Evolutionary conservation across 768 basidiomycete genomes (phyloP).

Genomic region (Calocybe gangraenosa): DNA sequence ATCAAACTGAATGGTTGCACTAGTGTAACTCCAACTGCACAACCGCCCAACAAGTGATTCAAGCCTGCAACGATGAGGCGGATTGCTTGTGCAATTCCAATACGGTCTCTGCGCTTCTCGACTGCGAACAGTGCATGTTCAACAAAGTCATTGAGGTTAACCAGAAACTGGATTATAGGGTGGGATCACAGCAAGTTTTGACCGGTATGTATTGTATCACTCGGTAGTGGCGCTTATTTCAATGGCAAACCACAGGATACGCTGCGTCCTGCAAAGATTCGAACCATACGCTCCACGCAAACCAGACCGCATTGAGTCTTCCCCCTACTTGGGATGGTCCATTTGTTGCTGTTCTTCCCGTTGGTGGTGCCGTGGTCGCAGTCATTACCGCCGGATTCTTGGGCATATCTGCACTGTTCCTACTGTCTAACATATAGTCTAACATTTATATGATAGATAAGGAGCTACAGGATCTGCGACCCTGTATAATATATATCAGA

Average conservation of each 20-base stretch:
- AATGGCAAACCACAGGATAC: conserved; percentile 41
- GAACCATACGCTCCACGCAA: conserved; percentile 34
- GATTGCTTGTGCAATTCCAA: conserved; percentile 50
- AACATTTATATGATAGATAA: neutral
- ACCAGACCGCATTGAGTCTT: conserved; percentile 37
- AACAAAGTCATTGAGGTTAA: conserved; percentile 47
- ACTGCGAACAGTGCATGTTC: conserved; percentile 71
- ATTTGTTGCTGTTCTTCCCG: conserved; percentile 40
- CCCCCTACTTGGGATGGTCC: conserved; percentile 63
- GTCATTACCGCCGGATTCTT: conserved; percentile 43
- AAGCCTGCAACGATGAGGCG: conserved; percentile 43
- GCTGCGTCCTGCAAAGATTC: conserved; percentile 37
- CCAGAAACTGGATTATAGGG: conserved; percentile 42
- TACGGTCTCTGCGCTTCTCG: conserved; percentile 38
- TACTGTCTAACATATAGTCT: conserved; percentile 52
- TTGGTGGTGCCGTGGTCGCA: conserved; percentile 37
- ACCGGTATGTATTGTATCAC: conserved; percentile 35
- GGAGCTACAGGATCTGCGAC: neutral
- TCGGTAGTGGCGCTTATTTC: conserved; percentile 7
- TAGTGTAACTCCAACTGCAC: conserved; percentile 35
- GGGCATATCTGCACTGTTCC: conserved; percentile 40
- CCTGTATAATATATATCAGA: too few relatives aligned
- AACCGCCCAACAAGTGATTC: conserved; percentile 18
- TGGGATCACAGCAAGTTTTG: conserved; percentile 59
- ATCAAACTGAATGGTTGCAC: neutral